Base-by-base conservation (phyloP, 2,329 filamentous ascomycete genomes). In the Cryoendolithus antarcticus region DNA sequence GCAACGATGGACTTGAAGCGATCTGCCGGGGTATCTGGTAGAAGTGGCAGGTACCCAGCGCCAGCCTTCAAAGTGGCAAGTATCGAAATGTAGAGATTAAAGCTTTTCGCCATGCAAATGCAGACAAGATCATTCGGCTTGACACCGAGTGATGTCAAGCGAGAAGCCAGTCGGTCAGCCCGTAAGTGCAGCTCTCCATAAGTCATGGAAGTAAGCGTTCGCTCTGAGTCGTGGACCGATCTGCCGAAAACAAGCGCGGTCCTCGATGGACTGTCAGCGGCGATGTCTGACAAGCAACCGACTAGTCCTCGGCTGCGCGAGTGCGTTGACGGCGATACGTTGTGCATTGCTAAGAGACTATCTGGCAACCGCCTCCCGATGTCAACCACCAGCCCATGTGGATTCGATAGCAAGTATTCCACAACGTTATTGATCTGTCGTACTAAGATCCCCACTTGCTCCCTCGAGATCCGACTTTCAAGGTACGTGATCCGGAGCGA, bases 11-110 rank as follows among this genome's bases (percentile, higher is more conserved):
- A 63, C 3, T 64, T 56, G 1, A 82, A 63, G 37, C 83, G 69
- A 7, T 75, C 69, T 1, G 53, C 13, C 0, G 86, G 84, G 0
- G 79, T 82, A n/a, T 72, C 75, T 1, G 83, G 81, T 1, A 84
- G 69, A 3, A 93, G 66, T 0, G 86, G 85, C n/a, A 93, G 62
- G 52, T 93, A 91, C 6, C 78, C 84, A 50, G 77, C 79, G 6
- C 85, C 84, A 4, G 75, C 65, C 52, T 93, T 93, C 27, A 85
- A 59, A 12, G 80, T 71, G 1, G 76, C 86, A 24, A 94, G 65
- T 19, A 93, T 83, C 0, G 77, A 70, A 21, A 78, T 67, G 52
- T 93, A 93, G 1, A 93, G 62, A 19, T 76, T 59, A 1, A 76
- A 57, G 0, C 80, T 88, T 54, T 91, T 93, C 13, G 88, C 74